phyloP scores from a whole-genome alignment of 345 rosid genomes.

The Schrenkiella parvula region DNA sequence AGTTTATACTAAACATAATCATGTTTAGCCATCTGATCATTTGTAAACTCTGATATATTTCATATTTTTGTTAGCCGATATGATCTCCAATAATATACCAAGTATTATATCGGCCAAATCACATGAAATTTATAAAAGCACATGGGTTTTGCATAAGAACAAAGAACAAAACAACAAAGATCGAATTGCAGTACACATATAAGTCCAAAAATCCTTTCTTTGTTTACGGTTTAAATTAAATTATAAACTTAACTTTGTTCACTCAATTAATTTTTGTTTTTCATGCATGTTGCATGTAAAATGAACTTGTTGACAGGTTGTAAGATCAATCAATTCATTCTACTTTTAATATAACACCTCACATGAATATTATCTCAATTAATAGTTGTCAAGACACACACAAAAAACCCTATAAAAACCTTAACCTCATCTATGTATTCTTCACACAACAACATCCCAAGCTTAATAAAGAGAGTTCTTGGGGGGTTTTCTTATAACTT shows the following conservation, averaged over 20 bases:
- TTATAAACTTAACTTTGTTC: neutral
- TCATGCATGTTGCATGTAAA: neutral
- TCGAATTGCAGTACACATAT: neutral
- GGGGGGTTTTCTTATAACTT: neutral
- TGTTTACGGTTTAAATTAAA: neutral
- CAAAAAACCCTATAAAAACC: slow-evolving; percentile 6
- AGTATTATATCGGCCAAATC: neutral
- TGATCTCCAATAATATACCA: neutral
- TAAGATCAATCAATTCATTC: neutral
- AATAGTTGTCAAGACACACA: neutral
- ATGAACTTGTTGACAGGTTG: neutral
- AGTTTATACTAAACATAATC: neutral
- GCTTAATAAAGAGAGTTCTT: neutral
- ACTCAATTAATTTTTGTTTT: neutral
- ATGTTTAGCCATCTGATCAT: too few relatives aligned
- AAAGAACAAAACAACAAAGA: neutral
- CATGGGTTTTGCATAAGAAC: neutral
- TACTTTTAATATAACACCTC: neutral
- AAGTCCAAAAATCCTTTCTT: neutral
- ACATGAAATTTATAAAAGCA: neutral
- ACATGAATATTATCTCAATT: neutral
- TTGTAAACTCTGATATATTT: too few relatives aligned
- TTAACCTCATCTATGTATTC: neutral
- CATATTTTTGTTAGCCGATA: neutral
- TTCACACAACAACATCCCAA: slow-evolving; percentile 11